Conservation (phyloP, 257 asterid species). For the Jacaranda mimosifolia region DNA sequence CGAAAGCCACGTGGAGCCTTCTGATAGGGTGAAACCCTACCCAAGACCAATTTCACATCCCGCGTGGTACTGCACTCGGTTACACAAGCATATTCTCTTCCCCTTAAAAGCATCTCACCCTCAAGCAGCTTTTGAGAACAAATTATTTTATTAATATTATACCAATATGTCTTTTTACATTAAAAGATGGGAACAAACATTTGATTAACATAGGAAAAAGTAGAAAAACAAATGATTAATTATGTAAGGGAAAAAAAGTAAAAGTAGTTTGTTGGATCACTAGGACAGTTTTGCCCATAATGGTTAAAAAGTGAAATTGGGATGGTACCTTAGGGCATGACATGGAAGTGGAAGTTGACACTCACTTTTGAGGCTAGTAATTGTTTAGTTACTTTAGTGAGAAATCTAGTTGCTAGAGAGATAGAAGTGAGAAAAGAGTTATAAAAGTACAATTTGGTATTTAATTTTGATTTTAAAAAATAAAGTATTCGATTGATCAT, state of each 20-base stretch:
- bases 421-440: background rate
- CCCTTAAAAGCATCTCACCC: constrained; percentile 11
- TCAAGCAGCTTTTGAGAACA: background rate
- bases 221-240: background rate
- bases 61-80: background rate
- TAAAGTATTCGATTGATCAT: too few relatives aligned
- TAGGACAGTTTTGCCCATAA: constrained; percentile 16
- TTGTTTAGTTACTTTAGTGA: background rate
- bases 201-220: constrained; percentile 22
- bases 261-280: constrained; percentile 3
- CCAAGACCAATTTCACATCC: background rate
- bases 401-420: background rate
- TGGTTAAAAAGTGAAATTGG: constrained; percentile 1
- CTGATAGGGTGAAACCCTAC: background rate
- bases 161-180: background rate
- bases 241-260: constrained; percentile 6
- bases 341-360: constrained; percentile 19
- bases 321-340: constrained; percentile 3
- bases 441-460: background rate
- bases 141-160: background rate
- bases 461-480: too few relatives aligned
- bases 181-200: constrained; percentile 28
- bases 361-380: background rate
- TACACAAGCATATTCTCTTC: constrained; percentile 1
- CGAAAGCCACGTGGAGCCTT: background rate